Evolutionary conservation across 2,329 filamentous ascomycete genomes (phyloP).

Genomic region (Didymella glomerata): DNA sequence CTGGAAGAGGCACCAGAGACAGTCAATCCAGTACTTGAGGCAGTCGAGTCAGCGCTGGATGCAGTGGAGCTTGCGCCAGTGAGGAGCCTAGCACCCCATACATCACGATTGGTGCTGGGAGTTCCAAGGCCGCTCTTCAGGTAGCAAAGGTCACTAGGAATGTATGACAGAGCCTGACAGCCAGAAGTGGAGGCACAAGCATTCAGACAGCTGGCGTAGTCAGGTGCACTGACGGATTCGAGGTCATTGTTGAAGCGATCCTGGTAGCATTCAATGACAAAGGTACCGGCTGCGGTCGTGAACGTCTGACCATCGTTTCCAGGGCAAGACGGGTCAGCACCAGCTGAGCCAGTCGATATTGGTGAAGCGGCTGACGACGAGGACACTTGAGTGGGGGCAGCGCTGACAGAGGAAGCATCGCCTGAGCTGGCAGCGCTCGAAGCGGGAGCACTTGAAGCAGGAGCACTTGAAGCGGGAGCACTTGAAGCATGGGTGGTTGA

Average conservation of each 20-base stretch:
- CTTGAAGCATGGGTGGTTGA: too few species aligned
- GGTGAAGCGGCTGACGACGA: slow-evolving; percentile 3
- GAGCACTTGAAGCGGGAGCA: neutral
- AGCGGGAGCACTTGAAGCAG: neutral
- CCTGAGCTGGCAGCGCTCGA: neutral
- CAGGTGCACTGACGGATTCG: neutral
- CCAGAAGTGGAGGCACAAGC: slow-evolving; percentile 26
- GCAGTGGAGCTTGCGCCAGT: neutral
- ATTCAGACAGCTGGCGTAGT: slow-evolving; percentile 25
- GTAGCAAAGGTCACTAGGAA: slow-evolving; percentile 27
- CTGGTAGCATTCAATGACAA: slow-evolving; percentile 5
- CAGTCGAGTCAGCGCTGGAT: neutral
- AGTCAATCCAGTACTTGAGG: neutral
- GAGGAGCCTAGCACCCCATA: slow-evolving; percentile 8
- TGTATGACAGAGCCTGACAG: slow-evolving; percentile 35
- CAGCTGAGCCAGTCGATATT: neutral
- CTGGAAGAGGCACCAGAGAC: neutral
- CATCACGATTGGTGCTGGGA: slow-evolving; percentile 1
- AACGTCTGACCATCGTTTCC: slow-evolving; percentile 9
- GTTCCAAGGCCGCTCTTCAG: slow-evolving; percentile 23
- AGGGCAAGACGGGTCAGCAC: neutral
- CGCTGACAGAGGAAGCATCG: neutral
- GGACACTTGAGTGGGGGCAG: neutral
- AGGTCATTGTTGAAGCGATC: slow-evolving; percentile 8
- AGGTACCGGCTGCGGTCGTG: neutral